Conservation (phyloP, 305 asterid species). For the Coffea humblotiana region DNA sequence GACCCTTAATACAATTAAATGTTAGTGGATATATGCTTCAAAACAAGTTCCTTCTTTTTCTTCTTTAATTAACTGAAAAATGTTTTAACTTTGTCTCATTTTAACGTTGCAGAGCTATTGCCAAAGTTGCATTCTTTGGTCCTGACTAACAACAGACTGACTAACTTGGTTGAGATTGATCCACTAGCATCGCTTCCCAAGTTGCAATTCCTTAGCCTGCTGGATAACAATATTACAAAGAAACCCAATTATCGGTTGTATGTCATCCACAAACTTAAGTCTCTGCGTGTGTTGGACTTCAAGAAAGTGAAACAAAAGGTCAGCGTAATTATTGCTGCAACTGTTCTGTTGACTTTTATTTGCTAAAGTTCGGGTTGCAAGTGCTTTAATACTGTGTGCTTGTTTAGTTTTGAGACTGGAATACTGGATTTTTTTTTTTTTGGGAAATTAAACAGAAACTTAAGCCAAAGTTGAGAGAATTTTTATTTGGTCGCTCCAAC, state of each 20-base stretch:
- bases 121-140: slow-evolving; percentile 91
- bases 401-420: slow-evolving; percentile 4
- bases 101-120: slow-evolving; percentile 65
- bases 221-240: slow-evolving; percentile 88
- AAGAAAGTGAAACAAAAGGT: slow-evolving; percentile 94
- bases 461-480: neutral
- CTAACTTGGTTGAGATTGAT: slow-evolving; percentile 89
- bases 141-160: slow-evolving; percentile 88
- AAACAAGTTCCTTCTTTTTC: neutral
- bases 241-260: slow-evolving; percentile 94
- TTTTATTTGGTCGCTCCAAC: neutral
- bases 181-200: slow-evolving; percentile 90
- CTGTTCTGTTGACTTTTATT: neutral
- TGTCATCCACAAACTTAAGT: slow-evolving; percentile 90
- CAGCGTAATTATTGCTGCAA: slow-evolving; percentile 16
- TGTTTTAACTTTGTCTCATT: neutral
- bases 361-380: neutral
- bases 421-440: neutral
- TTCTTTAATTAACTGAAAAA: neutral
- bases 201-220: slow-evolving; percentile 88
- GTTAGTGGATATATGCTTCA: neutral
- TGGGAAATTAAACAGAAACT: neutral
- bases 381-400: neutral
- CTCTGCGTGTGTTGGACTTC: slow-evolving; percentile 83
- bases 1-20: slow-evolving; percentile 7